A percentile compares a stretch with the other conserved stretches of the same genome.
phyloP scores from a whole-genome alignment of 176 grass and related monocot genomes.

The Chrysopogon serrulatus region DNA sequence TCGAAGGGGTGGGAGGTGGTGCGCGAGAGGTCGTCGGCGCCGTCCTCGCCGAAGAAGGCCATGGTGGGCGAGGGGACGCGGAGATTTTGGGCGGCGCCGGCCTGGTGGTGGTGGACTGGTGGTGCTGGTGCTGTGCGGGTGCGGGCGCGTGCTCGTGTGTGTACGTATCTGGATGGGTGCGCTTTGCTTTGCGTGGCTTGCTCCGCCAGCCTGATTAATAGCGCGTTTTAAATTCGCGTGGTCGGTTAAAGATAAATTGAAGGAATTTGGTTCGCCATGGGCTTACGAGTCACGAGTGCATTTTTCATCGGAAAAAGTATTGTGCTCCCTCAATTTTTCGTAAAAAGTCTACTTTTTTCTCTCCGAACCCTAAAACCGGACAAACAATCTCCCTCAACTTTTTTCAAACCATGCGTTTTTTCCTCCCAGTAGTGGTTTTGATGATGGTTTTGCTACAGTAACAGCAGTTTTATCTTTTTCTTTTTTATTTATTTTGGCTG shows the following conservation, averaged over 20 bases:
- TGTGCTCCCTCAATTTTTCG: no score
- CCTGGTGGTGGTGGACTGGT: neutral
- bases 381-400: no score
- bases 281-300: neutral
- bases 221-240: neutral
- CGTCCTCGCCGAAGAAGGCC: slow-evolving; percentile 45
- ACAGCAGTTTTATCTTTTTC: no score
- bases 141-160: neutral
- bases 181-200: slow-evolving; percentile 25
- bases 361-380: no score
- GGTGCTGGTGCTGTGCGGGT: neutral
- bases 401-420: no score
- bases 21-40: slow-evolving; percentile 37
- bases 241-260: neutral
- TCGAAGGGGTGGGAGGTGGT: slow-evolving; percentile 52
- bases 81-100: slow-evolving; percentile 32
- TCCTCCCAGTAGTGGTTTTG: no score
- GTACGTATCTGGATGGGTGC: neutral
- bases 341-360: no score
- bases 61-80: slow-evolving; percentile 17
- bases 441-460: no score
- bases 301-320: no score
- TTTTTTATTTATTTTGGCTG: no score
- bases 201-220: neutral
- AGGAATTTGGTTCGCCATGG: neutral